Evolutionary conservation across 176 grass and related monocot genomes (phyloP), one percentile per base, ranked within the genome.

Genomic region (Aechmea fasciata): DNA sequence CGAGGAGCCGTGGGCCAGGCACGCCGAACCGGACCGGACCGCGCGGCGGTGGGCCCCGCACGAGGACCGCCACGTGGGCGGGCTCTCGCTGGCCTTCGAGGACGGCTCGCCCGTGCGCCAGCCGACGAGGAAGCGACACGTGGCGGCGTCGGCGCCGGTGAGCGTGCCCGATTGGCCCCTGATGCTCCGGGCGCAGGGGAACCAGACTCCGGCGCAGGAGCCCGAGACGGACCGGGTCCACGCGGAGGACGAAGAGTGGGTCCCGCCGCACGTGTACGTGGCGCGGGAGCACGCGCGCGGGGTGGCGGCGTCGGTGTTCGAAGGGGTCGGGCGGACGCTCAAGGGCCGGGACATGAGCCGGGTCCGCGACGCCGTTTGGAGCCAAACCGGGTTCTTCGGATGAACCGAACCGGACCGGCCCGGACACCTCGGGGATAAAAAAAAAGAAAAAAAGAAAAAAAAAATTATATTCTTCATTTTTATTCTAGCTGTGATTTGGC

Each of bases 311-410:
- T 96, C 92, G 1, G 86, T 96, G 48, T 75, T 96, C 59, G 93
- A 96, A 61, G 93, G 93, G 49, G 86, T 48, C 17, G 93, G 93
- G 2, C 83, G 93, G 64, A 96, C 93, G 69, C 83, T 96, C 13
- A 96, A 96, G 68, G 93, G 93, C 48, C 81, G 93, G 2, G 93
- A 96, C 80, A 79, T 91, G 65, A 87, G 85, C 13, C 83, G 93
- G 68, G 93, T 96, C 47, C 88, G 89, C 67, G 89, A 96, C 62
- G 93, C 89, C 12, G 93, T 96, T 68, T 96, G 93, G 93, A 96
- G 80, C 75, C 86, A 81, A 55, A 96, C 86, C 11, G 89, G 93
- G 2, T 96, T 96, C 80, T 87, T 83, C 63, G 92, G 92, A 1
- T 96, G 68, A 78, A 3, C 79, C 18, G 11, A 55, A 26, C 13